Conservation (phyloP, 148 eudicot genomes). For the Heliosperma pusillum region DNA sequence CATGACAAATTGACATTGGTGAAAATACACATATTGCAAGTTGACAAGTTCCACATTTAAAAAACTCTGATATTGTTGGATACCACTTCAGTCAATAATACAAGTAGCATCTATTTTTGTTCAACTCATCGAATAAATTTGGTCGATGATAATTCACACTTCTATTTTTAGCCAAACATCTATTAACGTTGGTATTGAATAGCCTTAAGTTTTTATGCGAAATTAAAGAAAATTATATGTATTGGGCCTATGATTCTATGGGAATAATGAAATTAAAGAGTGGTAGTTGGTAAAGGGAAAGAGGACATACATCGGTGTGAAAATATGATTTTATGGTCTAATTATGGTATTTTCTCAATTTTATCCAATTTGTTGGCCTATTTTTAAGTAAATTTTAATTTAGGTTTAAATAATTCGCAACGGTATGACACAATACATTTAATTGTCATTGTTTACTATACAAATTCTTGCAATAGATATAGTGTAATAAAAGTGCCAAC, state of each 20-base stretch:
- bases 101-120: not conserved
- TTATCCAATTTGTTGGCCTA: too few relatives aligned
- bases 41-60: not conserved
- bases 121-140: not conserved
- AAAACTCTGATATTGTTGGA: not conserved
- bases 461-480: too few relatives aligned
- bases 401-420: too few relatives aligned
- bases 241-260: not conserved
- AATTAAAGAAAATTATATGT: not conserved
- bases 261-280: conserved; percentile 1
- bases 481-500: too few relatives aligned
- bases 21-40: not conserved
- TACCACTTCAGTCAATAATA: not conserved
- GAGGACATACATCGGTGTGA: not conserved
- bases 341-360: not conserved
- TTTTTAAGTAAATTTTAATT: too few relatives aligned
- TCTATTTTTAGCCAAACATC: conserved; percentile 24
- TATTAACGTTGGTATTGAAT: conserved; percentile 7
- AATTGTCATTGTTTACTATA: too few relatives aligned
- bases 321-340: not conserved
- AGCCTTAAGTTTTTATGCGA: conserved; percentile 5
- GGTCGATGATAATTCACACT: not conserved
- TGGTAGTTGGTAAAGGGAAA: conserved; percentile 8
- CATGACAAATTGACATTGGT: not conserved
- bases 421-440: too few relatives aligned